A percentile compares a stretch with the other conserved stretches of the same genome.
These are phyloP conservation scores for Trichoderma lentiforme DNA, from an alignment of 2,329 filamentous ascomycete genomes.

Conservation along the genomic window DNA sequence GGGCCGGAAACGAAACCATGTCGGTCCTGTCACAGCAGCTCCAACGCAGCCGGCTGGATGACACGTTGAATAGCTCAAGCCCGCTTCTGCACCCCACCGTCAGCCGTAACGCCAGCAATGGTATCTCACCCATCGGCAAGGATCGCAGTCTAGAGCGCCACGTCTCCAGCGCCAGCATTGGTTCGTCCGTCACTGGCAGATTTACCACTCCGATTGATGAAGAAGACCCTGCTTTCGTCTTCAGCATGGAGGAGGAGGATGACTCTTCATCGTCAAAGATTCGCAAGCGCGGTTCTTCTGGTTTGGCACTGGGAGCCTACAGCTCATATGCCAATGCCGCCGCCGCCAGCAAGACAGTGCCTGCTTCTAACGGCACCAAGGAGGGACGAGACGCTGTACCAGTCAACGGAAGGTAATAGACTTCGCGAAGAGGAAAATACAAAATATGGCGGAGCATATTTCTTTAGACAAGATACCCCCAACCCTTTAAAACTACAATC, in stretches of 20 bases:
- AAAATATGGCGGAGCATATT: conserved; percentile 12
- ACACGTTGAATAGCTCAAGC: conserved; percentile 42
- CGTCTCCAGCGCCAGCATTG: conserved; percentile 57
- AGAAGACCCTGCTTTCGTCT: conserved; percentile 61
- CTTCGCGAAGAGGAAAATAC: not conserved
- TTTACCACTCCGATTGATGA: conserved; percentile 65
- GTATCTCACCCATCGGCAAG: conserved; percentile 39
- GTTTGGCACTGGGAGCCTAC: conserved; percentile 37
- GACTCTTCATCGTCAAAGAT: conserved; percentile 46
- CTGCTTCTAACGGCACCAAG: conserved; percentile 28
- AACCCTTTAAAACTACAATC: conserved; percentile 9
- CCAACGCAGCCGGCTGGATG: conserved; percentile 55
- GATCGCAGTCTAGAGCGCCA: conserved; percentile 52
- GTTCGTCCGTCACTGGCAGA: conserved; percentile 51
- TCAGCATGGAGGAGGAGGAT: conserved; percentile 63
- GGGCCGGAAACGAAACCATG: conserved; percentile 50
- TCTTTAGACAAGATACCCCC: conserved; percentile 12
- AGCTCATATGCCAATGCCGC: conserved; percentile 40
- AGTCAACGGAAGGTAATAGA: conserved; percentile 32
- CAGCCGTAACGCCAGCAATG: conserved; percentile 39
- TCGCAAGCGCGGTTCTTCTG: conserved; percentile 49
- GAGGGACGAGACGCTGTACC: conserved; percentile 29
- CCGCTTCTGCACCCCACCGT: conserved; percentile 51
- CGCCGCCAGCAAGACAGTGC: conserved; percentile 28
- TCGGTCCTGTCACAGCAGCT: conserved; percentile 60